Evolutionary conservation across 805 yeast genomes (phyloP).

Genomic region (Teunomyces gatunensis): DNA sequence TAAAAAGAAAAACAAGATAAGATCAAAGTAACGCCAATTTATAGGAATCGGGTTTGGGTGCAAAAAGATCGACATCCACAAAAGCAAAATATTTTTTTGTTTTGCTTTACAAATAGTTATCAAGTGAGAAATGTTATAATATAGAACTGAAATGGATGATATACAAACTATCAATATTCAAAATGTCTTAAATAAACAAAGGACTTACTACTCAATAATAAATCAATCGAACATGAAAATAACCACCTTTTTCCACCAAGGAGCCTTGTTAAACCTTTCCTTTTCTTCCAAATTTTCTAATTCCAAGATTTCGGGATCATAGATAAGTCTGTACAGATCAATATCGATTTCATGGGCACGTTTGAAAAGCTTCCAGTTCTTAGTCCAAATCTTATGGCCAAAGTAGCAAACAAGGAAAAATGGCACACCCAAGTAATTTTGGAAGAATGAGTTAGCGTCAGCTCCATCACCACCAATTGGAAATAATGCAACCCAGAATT

Average conservation of each 20-base stretch:
- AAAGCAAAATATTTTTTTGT: not conserved
- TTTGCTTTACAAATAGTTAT: not conserved
- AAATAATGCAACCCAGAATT: slow-evolving; percentile 28
- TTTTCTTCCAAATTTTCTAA: slow-evolving; percentile 22
- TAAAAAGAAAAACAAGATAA: not conserved
- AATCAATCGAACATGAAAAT: slow-evolving; percentile 11
- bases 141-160: not conserved
- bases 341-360: slow-evolving; percentile 21
- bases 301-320: slow-evolving; percentile 22
- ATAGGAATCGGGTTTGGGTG: not conserved
- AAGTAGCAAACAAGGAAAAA: slow-evolving; percentile 20
- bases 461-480: slow-evolving; percentile 18
- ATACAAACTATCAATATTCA: not conserved
- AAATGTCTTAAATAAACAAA: not conserved
- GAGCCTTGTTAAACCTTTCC: slow-evolving; percentile 11
- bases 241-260: slow-evolving; percentile 11
- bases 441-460: slow-evolving; percentile 23
- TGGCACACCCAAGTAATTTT: slow-evolving; percentile 26
- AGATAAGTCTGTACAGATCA: slow-evolving; percentile 17
- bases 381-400: slow-evolving; percentile 22
- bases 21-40: not conserved
- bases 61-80: not conserved
- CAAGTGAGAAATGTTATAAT: not conserved
- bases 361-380: slow-evolving; percentile 21
- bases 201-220: slow-evolving; percentile 1